phyloP scores from a whole-genome alignment of 2,329 filamentous ascomycete species.

The Biscogniauxia mediterranea region DNA sequence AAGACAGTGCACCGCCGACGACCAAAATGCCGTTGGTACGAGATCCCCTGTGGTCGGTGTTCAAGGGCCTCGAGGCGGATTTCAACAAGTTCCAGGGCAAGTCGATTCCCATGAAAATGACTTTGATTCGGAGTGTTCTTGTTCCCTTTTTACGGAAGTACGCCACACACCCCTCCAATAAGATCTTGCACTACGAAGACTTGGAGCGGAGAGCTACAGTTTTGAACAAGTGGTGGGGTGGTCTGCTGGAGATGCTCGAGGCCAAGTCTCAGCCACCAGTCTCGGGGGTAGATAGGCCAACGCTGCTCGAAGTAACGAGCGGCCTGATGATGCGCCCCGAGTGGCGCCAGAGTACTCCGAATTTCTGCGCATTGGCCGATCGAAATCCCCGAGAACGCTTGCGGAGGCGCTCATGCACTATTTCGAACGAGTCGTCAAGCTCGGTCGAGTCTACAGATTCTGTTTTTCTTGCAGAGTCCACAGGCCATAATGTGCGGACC shows the following conservation, averaged over 20 bases:
- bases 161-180: constrained; percentile 64
- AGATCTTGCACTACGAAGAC: constrained; percentile 69
- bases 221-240: constrained; percentile 88
- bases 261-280: constrained; percentile 65
- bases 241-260: constrained; percentile 77
- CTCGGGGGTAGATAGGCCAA: constrained; percentile 78
- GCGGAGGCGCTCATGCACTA: constrained; percentile 45
- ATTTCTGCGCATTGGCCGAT: constrained; percentile 61
- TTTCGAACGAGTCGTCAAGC: constrained; percentile 60
- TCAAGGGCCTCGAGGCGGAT: constrained; percentile 53
- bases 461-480: constrained; percentile 58
- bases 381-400: constrained; percentile 49
- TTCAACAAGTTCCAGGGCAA: constrained; percentile 64
- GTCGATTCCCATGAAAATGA: constrained; percentile 69
- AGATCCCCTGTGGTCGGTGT: constrained; percentile 55
- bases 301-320: constrained; percentile 74
- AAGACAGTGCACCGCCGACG: constrained; percentile 20
- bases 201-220: constrained; percentile 77
- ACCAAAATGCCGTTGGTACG: constrained; percentile 31
- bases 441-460: constrained; percentile 59
- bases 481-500: constrained; percentile 84
- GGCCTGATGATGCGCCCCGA: constrained; percentile 86
- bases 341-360: constrained; percentile 74
- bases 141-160: constrained; percentile 76
- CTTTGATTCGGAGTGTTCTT: constrained; percentile 68